phyloP scores from a whole-genome alignment of 1,284 basidiomycete genomes.

The Boletus sp. region DNA sequence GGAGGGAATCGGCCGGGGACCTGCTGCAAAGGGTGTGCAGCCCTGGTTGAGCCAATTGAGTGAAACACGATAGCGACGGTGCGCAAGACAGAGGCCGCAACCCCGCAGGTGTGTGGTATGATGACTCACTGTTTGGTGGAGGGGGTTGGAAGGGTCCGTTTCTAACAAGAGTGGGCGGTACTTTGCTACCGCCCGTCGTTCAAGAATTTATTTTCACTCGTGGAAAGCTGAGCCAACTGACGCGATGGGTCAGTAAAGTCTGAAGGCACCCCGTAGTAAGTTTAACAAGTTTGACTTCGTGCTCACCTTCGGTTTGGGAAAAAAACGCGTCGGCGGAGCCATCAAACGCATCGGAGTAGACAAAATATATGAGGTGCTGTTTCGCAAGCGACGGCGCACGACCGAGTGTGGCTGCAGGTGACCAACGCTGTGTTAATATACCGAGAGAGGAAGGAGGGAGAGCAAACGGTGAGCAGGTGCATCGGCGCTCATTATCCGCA shows the following conservation, averaged over 20 bases:
- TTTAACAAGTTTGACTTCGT: background rate
- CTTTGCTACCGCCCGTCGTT: background rate
- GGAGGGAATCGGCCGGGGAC: too few relatives aligned
- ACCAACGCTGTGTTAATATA: background rate
- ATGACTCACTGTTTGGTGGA: background rate
- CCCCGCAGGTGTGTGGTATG: background rate
- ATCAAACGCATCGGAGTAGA: background rate
- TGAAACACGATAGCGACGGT: background rate
- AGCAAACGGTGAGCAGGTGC: background rate
- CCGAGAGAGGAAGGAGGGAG: background rate
- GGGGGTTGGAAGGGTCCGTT: background rate
- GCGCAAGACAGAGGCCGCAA: background rate
- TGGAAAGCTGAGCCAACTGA: background rate
- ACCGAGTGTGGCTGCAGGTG: background rate
- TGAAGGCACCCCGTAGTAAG: background rate
- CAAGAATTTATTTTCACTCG: background rate
- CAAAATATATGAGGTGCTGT: background rate
- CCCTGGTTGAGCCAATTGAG: background rate
- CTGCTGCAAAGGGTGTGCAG: background rate
- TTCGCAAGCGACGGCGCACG: background rate
- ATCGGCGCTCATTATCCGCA: background rate
- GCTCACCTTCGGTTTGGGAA: background rate
- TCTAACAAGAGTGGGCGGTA: background rate
- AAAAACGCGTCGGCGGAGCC: background rate
- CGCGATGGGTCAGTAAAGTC: background rate